Percentiles rank a stretch among this genome's conserved stretches.
These are phyloP conservation scores for Tulasnella sp. DNA, from an alignment of 768 basidiomycete genomes.

Conservation along the genomic window DNA sequence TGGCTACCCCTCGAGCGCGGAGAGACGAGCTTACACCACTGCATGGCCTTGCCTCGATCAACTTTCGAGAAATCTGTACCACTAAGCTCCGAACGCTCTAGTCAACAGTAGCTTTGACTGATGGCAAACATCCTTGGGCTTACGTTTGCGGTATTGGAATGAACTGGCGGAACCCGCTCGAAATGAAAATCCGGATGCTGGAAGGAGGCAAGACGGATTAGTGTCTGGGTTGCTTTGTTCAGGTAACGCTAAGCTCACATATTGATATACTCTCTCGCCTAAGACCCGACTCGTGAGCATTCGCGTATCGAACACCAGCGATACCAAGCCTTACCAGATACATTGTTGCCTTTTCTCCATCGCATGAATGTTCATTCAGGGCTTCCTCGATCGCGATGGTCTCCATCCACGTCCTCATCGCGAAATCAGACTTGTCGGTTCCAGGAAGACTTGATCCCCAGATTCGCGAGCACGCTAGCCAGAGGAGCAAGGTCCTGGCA, in stretches of 20 bases:
- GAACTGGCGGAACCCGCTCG: neutral
- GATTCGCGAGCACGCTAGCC: neutral
- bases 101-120: neutral
- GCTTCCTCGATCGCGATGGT: constrained; percentile 12
- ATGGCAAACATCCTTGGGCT: neutral
- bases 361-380: constrained; percentile 10
- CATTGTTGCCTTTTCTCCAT: constrained; percentile 10
- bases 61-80: constrained; percentile 2
- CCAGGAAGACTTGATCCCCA: neutral
- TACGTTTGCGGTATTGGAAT: constrained; percentile 6
- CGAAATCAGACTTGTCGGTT: constrained; percentile 8
- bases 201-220: neutral
- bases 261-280: constrained; percentile 4
- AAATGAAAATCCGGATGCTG: constrained; percentile 4
- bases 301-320: too few species aligned
- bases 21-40: constrained; percentile 3
- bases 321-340: neutral
- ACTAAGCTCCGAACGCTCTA: neutral
- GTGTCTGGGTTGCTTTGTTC: neutral
- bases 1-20: neutral
- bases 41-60: constrained; percentile 6
- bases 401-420: constrained; percentile 13
- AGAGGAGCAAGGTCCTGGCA: constrained; percentile 3
- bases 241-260: neutral
- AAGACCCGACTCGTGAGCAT: neutral